Base-by-base conservation (phyloP, 1,139 yeast species). In the Candida glucosophila region DNA sequence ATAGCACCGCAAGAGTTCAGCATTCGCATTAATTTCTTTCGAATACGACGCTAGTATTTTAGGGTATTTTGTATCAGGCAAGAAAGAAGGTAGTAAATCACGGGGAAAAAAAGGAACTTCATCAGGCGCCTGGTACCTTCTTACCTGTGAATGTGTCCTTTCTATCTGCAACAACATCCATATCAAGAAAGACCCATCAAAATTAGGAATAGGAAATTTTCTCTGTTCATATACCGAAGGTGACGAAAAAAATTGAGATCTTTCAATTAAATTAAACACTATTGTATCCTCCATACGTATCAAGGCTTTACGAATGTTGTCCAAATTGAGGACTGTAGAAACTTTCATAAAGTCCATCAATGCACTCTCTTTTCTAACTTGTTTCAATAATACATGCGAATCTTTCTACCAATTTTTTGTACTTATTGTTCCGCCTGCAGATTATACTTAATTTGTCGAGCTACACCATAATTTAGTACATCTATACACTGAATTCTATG, bases 271-370 rank as follows among this genome's bases (percentile, higher is more conserved):
- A 32, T 80, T 82, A 63, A 88, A 90, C 36, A 90, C 82, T 42
- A 90, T 86, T 6, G 96, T 80, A 52, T 90, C 98, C 46, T 90
- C 98, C 95, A 90, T 85, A 27, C 95, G 73, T 22, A 86, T 78
- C 29, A 90, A 63, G 12, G 88, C 82, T 35, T 72, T 75, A 37
- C 98, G 76, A 43, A 90, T 90, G 52, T 90, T 86, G 43, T 62
- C 62, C 35, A 90, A 62, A 45, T 85, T 73, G 31, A 90, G 67
- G 6, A 86, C 96, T 1, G 94, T 73, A 23, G 77, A 80, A 9
- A 95, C 92, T 38, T 76, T 73, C 52, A 73, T 68, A 51, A 88
- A 88, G 53, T 90, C 94, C 96, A 90, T 86, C 22, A 27, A n/a
- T n/a, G n/a, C n/a, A n/a, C n/a, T n/a, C n/a, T n/a, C n/a, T n/a